Base-by-base conservation (phyloP, 2,329 filamentous ascomycete genomes). In the Septoria petroselini region DNA sequence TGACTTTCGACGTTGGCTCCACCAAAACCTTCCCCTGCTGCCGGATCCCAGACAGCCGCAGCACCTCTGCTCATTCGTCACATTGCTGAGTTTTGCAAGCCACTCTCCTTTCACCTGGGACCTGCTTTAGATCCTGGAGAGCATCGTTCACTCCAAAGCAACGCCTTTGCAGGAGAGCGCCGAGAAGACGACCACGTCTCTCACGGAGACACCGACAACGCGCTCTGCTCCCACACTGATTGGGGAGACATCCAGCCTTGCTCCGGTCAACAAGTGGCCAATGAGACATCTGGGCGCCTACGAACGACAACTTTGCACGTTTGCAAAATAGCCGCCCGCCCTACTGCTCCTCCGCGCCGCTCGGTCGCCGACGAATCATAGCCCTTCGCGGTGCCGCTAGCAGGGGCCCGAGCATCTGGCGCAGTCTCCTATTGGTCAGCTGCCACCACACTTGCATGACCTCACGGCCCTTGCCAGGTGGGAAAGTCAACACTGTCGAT, bases 281-380 rank as follows among this genome's bases (percentile, higher is more conserved):
- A 53, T 53, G 40, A n/a, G n/a, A 46, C 29, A 14, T 9, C 15
- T 19, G 43, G 35, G 51, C 51, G 48, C 29, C 51, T 50, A 43
- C 51, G 27, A 34, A 29, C 27, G 45, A 18, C 45, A 44, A 35
- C 41, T 34, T 39, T 46, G 41, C n/a, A n/a, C n/a, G n/a, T n/a
- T n/a, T n/a, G n/a, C n/a, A n/a, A 44, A 49, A 42, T 45, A 45
- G 30, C 47, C n/a, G 43, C 44, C 35, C 46, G 41, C 35, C 34
- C 23, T 37, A 40, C 46, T 41, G 33, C 39, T 49, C 40, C 15
- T 46, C 35, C 50, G 55, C 56, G 56, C 54, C 54, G 56, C 54
- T 47, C 41, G 55, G 18, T 34, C 31, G 30, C 29, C 54, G 25
- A 50, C 56, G 52, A 47, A 48, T 42, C 48, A 48, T 21, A 33